Evolutionary conservation across 2,329 filamentous ascomycete species (phyloP).

Genomic region (Xylariaceae sp.): DNA sequence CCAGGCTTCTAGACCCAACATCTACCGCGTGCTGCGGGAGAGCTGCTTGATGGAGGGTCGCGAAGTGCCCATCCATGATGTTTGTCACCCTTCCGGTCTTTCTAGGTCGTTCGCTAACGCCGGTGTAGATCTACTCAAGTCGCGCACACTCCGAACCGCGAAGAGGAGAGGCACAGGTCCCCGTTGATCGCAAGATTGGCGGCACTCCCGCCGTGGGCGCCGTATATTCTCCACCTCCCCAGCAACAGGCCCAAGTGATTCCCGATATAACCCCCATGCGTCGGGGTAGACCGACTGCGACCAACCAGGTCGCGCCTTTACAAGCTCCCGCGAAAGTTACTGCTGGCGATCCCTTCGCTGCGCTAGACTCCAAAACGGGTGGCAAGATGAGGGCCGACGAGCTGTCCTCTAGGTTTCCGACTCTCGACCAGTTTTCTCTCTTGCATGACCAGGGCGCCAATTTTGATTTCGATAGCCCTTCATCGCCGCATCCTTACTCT

Average conservation of each 20-base stretch:
- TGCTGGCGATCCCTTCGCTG: slow-evolving; percentile 80
- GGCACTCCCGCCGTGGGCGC: slow-evolving; percentile 67
- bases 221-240: slow-evolving; percentile 69
- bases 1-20: slow-evolving; percentile 74
- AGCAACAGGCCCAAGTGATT: slow-evolving; percentile 61
- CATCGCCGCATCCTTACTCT: slow-evolving; percentile 35
- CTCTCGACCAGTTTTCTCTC: slow-evolving; percentile 86
- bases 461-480: slow-evolving; percentile 72
- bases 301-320: slow-evolving; percentile 35
- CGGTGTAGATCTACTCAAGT: slow-evolving; percentile 62
- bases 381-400: slow-evolving; percentile 62
- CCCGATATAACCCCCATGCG: slow-evolving; percentile 94
- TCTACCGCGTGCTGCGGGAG: slow-evolving; percentile 87
- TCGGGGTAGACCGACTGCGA: slow-evolving; percentile 63
- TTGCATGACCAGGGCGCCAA: slow-evolving; percentile 77
- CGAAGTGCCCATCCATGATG: slow-evolving; percentile 82
- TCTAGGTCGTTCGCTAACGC: slow-evolving; percentile 16
- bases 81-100: slow-evolving; percentile 42
- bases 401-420: slow-evolving; percentile 78
- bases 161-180: slow-evolving; percentile 45
- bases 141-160: slow-evolving; percentile 60
- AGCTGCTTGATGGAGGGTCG: slow-evolving; percentile 83
- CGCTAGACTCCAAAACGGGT: slow-evolving; percentile 65
- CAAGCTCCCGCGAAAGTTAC: slow-evolving; percentile 64
- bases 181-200: slow-evolving; percentile 44